These are phyloP conservation scores for Xylariaceae sp. DNA, from an alignment of 2,329 filamentous ascomycete species.

Conservation along the genomic window DNA sequence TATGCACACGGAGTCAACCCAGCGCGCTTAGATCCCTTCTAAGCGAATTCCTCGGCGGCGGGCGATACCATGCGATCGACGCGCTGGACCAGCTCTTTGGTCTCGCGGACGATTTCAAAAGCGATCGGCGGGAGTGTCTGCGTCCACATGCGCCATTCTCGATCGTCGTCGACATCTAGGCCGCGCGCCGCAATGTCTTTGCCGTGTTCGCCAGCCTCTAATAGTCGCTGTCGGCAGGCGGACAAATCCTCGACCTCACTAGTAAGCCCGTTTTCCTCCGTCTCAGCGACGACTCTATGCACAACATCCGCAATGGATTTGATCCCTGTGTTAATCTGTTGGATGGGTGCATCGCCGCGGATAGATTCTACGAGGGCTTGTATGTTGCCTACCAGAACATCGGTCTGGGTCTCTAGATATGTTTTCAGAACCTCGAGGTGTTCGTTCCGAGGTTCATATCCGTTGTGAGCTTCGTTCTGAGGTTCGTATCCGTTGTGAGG, in stretches of 20 bases:
- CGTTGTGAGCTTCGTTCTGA: conserved; percentile 38
- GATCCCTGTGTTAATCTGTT: conserved; percentile 66
- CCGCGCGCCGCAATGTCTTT: conserved; percentile 53
- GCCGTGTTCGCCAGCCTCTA: conserved; percentile 59
- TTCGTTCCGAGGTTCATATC: conserved; percentile 36
- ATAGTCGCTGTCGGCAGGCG: conserved; percentile 60
- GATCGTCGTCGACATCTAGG: conserved; percentile 47
- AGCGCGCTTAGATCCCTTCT: conserved; percentile 22
- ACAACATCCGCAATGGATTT: conserved; percentile 67
- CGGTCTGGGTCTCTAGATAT: conserved; percentile 79
- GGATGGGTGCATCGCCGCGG: conserved; percentile 59
- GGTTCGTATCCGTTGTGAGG: conserved; percentile 40
- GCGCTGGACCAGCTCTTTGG: conserved; percentile 65
- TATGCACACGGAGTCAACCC: conserved; percentile 22
- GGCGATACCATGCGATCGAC: conserved; percentile 38
- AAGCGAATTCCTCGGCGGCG: conserved; percentile 46
- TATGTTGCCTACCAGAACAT: conserved; percentile 72
- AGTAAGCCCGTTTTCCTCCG: conserved; percentile 52
- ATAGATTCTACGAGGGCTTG: conserved; percentile 74
- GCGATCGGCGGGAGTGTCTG: conserved; percentile 74
- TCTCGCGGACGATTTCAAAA: conserved; percentile 80
- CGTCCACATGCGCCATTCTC: conserved; percentile 60
- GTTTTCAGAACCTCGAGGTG: conserved; percentile 57
- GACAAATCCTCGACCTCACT: conserved; percentile 55
- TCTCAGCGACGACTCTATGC: conserved; percentile 63